A percentile compares a stretch with the other conserved stretches of the same genome.
Conservation (phyloP, 1,139 yeast species). For the Hyphopichia khmerensis region DNA sequence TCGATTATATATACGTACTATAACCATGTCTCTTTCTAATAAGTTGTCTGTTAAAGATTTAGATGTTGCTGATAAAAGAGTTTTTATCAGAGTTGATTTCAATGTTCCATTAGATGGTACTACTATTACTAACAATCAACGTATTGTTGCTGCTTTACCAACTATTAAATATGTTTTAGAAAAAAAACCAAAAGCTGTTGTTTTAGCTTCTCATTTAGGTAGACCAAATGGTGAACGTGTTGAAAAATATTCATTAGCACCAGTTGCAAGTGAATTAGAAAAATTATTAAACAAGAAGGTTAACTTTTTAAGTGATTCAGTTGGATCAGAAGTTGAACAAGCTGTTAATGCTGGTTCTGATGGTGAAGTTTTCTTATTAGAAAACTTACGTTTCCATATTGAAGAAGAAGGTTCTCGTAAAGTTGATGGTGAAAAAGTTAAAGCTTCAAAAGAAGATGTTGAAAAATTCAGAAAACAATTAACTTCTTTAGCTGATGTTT, state of each 20-base stretch:
- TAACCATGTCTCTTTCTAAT: conserved; percentile 79
- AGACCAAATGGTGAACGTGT: conserved; percentile 92
- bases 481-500: conserved; percentile 89
- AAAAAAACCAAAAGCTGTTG: conserved; percentile 82
- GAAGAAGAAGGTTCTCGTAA: conserved; percentile 92
- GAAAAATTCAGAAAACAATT: conserved; percentile 81
- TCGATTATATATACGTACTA: neutral
- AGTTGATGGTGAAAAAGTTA: conserved; percentile 83
- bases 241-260: conserved; percentile 84
- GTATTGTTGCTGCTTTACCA: conserved; percentile 97
- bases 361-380: conserved; percentile 80
- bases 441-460: conserved; percentile 83
- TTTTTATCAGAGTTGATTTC: conserved; percentile 95
- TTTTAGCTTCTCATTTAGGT: conserved; percentile 94
- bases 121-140: conserved; percentile 96
- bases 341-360: conserved; percentile 66
- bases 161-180: conserved; percentile 91
- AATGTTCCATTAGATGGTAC: conserved; percentile 96
- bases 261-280: conserved; percentile 84
- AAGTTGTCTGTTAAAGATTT: conserved; percentile 91
- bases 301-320: conserved; percentile 80
- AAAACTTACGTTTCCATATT: conserved; percentile 95
- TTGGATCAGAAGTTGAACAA: conserved; percentile 80
- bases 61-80: conserved; percentile 82
- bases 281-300: conserved; percentile 68